Base-by-base conservation (phyloP, 306 rosid genomes). In the Castanea crenata region DNA sequence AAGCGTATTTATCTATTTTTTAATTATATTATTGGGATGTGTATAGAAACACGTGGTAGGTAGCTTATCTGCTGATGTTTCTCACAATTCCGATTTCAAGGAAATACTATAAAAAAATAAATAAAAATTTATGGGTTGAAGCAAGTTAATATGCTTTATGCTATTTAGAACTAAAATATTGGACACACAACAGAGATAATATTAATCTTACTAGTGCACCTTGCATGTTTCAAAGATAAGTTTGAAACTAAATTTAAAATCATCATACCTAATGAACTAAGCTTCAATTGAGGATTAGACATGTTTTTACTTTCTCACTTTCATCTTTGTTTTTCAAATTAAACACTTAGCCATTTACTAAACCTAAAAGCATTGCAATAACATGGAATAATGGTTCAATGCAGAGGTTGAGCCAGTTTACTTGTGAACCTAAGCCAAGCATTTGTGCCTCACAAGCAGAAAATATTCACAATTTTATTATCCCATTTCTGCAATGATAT, bases 181-280 rank as follows among this genome's bases (percentile, higher is more conserved):
- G 68, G 83, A 18, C 72, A 25, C 46, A 74, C 72, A 63, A 78
- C 3, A 44, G 4, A 82, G 21, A 74, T 75, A 44, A 79, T 73
- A 74, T 73, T 65, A 71, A 56, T 58, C 15, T 38, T 71, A 71
- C 91, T 83, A 69, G 86, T 71, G 56, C 79, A 85, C 76, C 13
- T 62, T 86, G 35, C 71, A 63, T 55, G 49, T 52, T 23, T 5
- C 72, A 67, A 64, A 79, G 15, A 19, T 18, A 65, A 57, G 71
- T 56, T 71, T 87, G 73, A 73, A 71, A 63, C 20, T 59, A 27
- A 74, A 34, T 49, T 23, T 54, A 58, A 4, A 73, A 73, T 44
- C 63, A 55, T 31, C 32, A 5, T 64, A 3, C 71, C 10, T 3
- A 13, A 15, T 32, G 19, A 34, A 10, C 27, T 18, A 19, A 8